phyloP scores from a whole-genome alignment of 2,329 filamentous ascomycete species.

The Pestalotiopsis sp. region DNA sequence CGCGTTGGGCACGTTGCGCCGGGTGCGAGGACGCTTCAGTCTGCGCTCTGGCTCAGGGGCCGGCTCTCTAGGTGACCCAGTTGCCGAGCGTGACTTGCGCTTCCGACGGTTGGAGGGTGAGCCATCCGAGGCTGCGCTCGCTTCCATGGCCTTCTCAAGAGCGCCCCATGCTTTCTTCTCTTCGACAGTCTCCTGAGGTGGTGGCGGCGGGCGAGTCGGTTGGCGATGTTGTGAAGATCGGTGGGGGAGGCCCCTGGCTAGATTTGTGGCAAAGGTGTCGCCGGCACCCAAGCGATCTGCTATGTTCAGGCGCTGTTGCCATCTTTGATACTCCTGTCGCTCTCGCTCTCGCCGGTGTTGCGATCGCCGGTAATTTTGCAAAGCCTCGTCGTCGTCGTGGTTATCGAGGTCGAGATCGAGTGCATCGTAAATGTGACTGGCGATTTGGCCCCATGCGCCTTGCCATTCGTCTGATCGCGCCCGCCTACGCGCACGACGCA shows the following conservation, averaged over 20 bases:
- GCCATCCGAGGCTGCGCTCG: conserved; percentile 51
- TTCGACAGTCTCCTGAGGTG: conserved; percentile 70
- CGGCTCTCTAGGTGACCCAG: conserved; percentile 70
- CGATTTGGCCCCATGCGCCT: conserved; percentile 75
- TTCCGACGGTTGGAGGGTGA: conserved; percentile 61
- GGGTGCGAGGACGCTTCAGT: conserved; percentile 83
- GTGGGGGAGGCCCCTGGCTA: conserved; percentile 60
- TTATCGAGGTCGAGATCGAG: conserved; percentile 81
- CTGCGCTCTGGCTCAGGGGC: conserved; percentile 76
- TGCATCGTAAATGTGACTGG: conserved; percentile 65
- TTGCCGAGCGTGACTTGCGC: conserved; percentile 72
- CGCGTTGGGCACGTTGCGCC: conserved; percentile 56
- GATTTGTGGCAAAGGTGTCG: conserved; percentile 69
- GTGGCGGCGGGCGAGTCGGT: conserved; percentile 54
- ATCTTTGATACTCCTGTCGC: conserved; percentile 66
- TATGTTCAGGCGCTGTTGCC: conserved; percentile 83
- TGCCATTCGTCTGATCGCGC: conserved; percentile 85
- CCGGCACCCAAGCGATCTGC: conserved; percentile 78
- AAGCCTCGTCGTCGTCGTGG: conserved; percentile 73
- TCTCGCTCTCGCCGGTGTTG: conserved; percentile 56
- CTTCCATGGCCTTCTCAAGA: conserved; percentile 81
- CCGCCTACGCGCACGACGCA: conserved; percentile 57
- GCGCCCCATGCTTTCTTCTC: conserved; percentile 88
- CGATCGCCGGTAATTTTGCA: conserved; percentile 56
- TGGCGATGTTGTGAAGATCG: conserved; percentile 62